Evolutionary conservation across 345 rosid species (phyloP).

Genomic region (Eucalyptus pauciflora): DNA sequence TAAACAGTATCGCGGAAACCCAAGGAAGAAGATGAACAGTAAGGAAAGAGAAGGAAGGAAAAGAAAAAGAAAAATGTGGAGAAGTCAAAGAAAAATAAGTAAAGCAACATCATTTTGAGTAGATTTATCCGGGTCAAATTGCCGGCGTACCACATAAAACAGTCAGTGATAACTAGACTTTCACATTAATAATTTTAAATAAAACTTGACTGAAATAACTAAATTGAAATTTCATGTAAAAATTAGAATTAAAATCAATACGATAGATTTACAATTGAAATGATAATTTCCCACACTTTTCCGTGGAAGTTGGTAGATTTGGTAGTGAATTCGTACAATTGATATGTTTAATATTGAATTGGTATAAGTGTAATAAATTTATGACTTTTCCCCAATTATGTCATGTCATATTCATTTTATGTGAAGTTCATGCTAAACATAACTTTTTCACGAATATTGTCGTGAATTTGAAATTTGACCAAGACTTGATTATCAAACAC

Average conservation of each 20-base stretch:
- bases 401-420: neutral
- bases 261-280: no score
- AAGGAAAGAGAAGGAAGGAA: neutral
- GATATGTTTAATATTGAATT: rapidly evolving
- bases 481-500: neutral
- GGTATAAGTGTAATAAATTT: rapidly evolving
- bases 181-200: no score
- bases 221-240: no score
- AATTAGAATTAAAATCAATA: no score
- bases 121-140: neutral
- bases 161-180: no score
- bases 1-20: neutral
- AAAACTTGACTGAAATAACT: no score
- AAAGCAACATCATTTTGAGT: neutral
- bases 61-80: neutral
- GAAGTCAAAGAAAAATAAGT: neutral
- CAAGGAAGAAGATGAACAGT: neutral
- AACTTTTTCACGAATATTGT: neutral
- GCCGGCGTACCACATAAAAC: no score
- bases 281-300: no score
- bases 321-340: rapidly evolving
- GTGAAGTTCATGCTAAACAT: neutral
- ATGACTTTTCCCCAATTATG: neutral
- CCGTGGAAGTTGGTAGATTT: neutral
- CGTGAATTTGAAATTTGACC: neutral